Evolutionary conservation across 345 rosid species (phyloP).

Genomic region (Eucalyptus regnans): DNA sequence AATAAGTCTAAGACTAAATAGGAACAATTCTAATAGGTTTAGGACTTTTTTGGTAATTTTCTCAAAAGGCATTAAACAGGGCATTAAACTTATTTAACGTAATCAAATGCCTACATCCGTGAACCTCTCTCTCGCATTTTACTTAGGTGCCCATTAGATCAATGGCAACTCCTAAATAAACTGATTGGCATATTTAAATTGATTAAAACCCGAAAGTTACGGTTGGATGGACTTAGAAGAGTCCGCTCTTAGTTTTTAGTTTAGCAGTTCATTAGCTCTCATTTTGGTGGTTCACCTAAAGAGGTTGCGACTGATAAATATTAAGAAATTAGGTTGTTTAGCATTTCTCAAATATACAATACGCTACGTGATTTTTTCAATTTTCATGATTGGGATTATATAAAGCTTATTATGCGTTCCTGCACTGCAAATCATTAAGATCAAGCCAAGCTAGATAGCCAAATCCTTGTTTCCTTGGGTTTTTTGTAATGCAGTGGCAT

Average conservation of each 20-base stretch:
- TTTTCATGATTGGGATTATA: not conserved
- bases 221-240: no score
- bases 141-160: not conserved
- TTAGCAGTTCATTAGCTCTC: not conserved
- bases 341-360: not conserved
- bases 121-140: not conserved
- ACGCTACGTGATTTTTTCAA: not conserved
- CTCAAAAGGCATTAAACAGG: no score
- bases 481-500: not conserved
- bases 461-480: not conserved
- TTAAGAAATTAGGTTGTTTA: not conserved
- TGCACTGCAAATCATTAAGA: not conserved
- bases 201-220: not conserved
- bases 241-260: not conserved
- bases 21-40: no score
- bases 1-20: accelerated
- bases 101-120: not conserved
- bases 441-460: not conserved
- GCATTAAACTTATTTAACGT: no score
- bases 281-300: not conserved
- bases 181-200: not conserved
- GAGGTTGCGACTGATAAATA: not conserved
- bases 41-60: no score
- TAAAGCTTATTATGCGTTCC: not conserved
- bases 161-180: not conserved